phyloP scores from a whole-genome alignment of 306 rosid genomes.

The Oxytropis ochrocephala region DNA sequence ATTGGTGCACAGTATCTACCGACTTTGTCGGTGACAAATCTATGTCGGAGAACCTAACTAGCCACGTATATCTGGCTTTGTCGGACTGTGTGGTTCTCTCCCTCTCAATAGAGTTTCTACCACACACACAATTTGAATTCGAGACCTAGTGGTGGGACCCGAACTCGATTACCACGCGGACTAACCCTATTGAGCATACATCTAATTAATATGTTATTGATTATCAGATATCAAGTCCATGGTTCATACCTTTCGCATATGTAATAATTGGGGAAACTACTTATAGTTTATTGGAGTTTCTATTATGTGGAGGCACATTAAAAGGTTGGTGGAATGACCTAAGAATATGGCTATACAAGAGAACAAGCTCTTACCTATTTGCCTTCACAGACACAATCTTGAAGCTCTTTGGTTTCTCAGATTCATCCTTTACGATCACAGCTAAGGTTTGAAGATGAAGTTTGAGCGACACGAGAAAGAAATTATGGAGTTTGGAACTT shows the following conservation, averaged over 20 bases:
- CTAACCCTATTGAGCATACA: neutral
- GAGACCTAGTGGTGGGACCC: no score
- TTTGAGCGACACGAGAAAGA: conserved; percentile 51
- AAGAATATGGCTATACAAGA: conserved; percentile 74
- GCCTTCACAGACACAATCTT: conserved; percentile 48
- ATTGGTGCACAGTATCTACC: no score
- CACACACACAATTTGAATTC: no score
- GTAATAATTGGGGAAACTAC: conserved; percentile 37
- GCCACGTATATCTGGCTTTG: no score
- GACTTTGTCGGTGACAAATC: no score
- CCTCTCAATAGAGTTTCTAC: no score
- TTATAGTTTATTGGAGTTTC: conserved; percentile 50
- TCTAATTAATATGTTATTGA: neutral
- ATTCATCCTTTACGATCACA: conserved; percentile 52
- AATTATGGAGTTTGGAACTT: conserved; percentile 72
- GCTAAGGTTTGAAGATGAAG: conserved; percentile 65
- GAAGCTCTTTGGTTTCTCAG: conserved; percentile 38
- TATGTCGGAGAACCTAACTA: no score
- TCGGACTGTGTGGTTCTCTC: no score
- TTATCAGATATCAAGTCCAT: conserved; percentile 59
- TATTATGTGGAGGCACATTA: conserved; percentile 55
- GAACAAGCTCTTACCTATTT: conserved; percentile 63
- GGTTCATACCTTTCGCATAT: conserved; percentile 75
- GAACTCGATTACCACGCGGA: no score
- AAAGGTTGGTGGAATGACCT: conserved; percentile 87